Evolutionary conservation across 805 yeast species (phyloP).

Genomic region (Sungouiella blattae): DNA sequence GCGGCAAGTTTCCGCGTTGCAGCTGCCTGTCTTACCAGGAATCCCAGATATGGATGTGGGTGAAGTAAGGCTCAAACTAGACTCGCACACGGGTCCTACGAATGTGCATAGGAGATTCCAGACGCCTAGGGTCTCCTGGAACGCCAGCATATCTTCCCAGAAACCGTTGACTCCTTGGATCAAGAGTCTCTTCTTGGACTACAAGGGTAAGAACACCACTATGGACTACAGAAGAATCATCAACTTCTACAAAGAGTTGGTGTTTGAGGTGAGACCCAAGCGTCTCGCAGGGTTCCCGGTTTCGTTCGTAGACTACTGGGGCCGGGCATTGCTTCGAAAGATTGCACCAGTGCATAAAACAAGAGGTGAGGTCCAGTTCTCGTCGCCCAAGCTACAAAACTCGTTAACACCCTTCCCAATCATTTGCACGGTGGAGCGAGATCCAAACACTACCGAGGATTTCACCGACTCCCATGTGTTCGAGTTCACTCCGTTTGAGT

Average conservation of each 20-base stretch:
- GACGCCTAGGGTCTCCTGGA: not conserved
- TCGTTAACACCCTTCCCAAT: conserved; percentile 50
- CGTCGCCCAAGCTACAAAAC: conserved; percentile 35
- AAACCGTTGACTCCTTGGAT: not conserved
- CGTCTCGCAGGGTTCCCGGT: conserved; percentile 50
- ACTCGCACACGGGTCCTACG: not conserved
- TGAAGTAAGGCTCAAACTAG: not conserved
- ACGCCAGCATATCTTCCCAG: not conserved
- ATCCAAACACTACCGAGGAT: conserved; percentile 27
- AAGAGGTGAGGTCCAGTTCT: conserved; percentile 36
- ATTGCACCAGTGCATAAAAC: conserved; percentile 37
- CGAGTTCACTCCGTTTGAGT: conserved; percentile 63
- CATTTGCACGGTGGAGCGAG: conserved; percentile 38
- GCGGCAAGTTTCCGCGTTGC: conserved; percentile 38
- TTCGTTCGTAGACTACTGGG: conserved; percentile 69
- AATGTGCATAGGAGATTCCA: too few relatives aligned
- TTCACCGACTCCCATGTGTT: conserved; percentile 42
- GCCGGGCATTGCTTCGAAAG: conserved; percentile 52
- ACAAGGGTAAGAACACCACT: conserved; percentile 13
- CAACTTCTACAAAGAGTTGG: conserved; percentile 50
- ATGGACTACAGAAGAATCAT: conserved; percentile 21
- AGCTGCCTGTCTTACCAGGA: conserved; percentile 51
- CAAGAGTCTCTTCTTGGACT: not conserved
- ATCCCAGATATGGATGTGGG: conserved; percentile 47
- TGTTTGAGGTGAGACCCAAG: conserved; percentile 50